Evolutionary conservation across 2,329 filamentous ascomycete species (phyloP).

Genomic region (Neonectria magnoliae): DNA sequence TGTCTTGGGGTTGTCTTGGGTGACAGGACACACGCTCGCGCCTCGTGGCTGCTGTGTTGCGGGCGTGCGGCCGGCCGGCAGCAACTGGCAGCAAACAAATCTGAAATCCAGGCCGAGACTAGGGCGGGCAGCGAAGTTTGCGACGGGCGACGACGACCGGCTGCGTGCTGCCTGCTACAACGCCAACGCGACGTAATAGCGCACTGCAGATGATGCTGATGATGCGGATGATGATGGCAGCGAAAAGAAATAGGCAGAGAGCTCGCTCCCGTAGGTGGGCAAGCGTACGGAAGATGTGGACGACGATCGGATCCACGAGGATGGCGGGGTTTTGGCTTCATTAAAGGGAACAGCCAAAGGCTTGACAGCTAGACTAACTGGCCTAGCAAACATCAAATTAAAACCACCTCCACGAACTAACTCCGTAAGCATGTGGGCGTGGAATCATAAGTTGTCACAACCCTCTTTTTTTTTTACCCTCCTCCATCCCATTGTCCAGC

Average conservation of each 20-base stretch:
- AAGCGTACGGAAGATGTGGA: background rate
- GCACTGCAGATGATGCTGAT: background rate
- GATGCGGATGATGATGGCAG: background rate
- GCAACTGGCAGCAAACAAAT: conserved; percentile 11
- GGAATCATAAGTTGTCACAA: conserved; percentile 20
- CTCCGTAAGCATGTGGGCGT: background rate
- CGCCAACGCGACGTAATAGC: conserved; percentile 18
- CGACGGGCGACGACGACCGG: background rate
- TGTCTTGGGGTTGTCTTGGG: background rate
- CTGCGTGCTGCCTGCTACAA: conserved; percentile 15
- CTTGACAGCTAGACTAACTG: conserved; percentile 10
- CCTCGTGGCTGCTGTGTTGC: background rate
- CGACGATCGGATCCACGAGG: conserved; percentile 1
- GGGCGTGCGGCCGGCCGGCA: conserved; percentile 12
- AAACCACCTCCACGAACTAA: background rate
- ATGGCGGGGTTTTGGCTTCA: conserved; percentile 25
- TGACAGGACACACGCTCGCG: background rate
- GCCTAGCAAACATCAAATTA: background rate
- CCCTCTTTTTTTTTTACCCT: background rate
- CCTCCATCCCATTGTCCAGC: background rate
- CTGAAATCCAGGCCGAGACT: background rate
- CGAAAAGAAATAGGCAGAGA: background rate
- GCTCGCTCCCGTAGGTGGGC: background rate
- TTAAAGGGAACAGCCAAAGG: conserved; percentile 12
- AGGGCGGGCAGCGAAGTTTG: conserved; percentile 5